Base-by-base conservation (phyloP, 139 green algal genomes). In the Trebouxia sp. region DNA sequence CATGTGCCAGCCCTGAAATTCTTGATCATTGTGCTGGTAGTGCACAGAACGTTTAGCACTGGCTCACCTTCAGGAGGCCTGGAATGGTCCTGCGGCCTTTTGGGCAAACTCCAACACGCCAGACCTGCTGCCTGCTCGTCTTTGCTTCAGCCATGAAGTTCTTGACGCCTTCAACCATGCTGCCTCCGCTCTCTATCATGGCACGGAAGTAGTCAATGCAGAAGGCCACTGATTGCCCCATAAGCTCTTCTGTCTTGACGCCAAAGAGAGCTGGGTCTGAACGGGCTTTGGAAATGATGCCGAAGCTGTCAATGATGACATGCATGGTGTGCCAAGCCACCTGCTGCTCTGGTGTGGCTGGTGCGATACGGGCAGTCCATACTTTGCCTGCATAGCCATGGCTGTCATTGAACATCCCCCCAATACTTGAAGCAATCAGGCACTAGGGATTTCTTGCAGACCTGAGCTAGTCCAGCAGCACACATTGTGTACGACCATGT, bases 321-420 rank as follows among this genome's bases (percentile, higher is more conserved):
- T 77, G 69, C 69, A 77, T 77, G n/a, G 69, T 77, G 41, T 77
- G 69, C 69, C 69, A 77, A 11, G 41, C 42, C 35, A 77, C 69
- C 42, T 77, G 41, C 41, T 77, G 41, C 39, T 77, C 69, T 15
- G 69, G 69, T 22, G 69, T 77, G 0, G 69, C 69, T 24, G 69
- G 24, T 38, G 69, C 69, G 35, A 77, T 53, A 6, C 69, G 69
- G 41, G 41, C 41, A 30, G 69, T 77, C n/a, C 43, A 77, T 7
- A 77, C n/a, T 22, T 77, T 77, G 69, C 69, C 69, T 77, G 69
- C 69, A 58, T 1, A 58, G n/a, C n/a, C n/a, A n/a, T n/a, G n/a
- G n/a, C n/a, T n/a, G n/a, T n/a, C n/a, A n/a, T n/a, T n/a, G n/a
- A n/a, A n/a, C n/a, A n/a, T n/a, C n/a, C n/a, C n/a, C n/a, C n/a